Evolutionary conservation across 768 basidiomycete species (phyloP).

Genomic region (Boletellus emodensis): DNA sequence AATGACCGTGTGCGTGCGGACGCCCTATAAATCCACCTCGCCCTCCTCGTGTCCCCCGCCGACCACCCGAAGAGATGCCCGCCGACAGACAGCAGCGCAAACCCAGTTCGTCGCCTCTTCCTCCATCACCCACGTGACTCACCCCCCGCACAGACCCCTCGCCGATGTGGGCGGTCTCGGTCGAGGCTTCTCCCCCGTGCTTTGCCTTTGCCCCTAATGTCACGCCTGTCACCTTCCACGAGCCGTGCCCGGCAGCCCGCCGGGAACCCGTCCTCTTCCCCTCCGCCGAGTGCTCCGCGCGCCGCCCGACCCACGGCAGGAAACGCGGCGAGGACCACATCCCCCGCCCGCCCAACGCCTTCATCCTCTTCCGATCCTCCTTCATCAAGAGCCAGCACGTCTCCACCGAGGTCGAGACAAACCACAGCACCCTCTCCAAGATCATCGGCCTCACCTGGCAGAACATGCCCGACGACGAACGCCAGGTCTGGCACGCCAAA

Average conservation of each 20-base stretch:
- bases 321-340: slow-evolving; percentile 75
- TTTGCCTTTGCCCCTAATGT: slow-evolving; percentile 58
- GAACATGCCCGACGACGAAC: slow-evolving; percentile 69
- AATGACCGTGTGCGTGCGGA: slow-evolving; percentile 34
- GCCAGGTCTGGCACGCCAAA: slow-evolving; percentile 72
- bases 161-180: slow-evolving; percentile 44
- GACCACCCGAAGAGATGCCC: not conserved
- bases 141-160: too few species aligned
- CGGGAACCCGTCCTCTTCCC: slow-evolving; percentile 59
- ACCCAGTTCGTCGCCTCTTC: slow-evolving; percentile 8
- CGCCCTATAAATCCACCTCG: slow-evolving; percentile 29
- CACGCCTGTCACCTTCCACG: slow-evolving; percentile 56
- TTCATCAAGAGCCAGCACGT: slow-evolving; percentile 80
- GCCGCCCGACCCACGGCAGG: slow-evolving; percentile 55
- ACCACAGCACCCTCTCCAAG: slow-evolving; percentile 79
- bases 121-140: not conserved
- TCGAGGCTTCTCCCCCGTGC: slow-evolving; percentile 36
- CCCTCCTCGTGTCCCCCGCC: slow-evolving; percentile 25
- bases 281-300: slow-evolving; percentile 35
- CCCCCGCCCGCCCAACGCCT: slow-evolving; percentile 81
- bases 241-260: slow-evolving; percentile 35
- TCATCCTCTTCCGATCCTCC: slow-evolving; percentile 81
- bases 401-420: slow-evolving; percentile 73
- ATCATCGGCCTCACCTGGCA: slow-evolving; percentile 84
- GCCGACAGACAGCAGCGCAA: too few species aligned